A percentile compares a stretch with the other conserved stretches of the same genome.
Conservation (phyloP, 2,329 filamentous ascomycete genomes). For the Ophiocordyceps camponoti-floridani region DNA sequence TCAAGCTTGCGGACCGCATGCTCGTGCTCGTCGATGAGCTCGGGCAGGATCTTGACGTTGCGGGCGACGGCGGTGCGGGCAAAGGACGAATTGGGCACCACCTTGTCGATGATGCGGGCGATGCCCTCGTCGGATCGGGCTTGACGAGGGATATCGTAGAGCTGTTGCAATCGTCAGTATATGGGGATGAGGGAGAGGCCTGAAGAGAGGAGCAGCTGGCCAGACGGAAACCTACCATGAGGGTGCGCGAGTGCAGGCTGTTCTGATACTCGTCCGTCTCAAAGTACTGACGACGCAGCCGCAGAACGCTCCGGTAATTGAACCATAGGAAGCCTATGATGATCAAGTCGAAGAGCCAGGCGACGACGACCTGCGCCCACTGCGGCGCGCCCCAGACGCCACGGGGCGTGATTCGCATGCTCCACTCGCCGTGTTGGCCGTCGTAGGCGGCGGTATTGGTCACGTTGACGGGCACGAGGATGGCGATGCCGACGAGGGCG, state of each 20-base stretch:
- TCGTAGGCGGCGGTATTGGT: constrained; percentile 17
- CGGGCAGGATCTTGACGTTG: constrained; percentile 80
- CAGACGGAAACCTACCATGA: constrained; percentile 31
- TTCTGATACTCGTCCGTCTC: constrained; percentile 74
- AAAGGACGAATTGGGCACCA: constrained; percentile 61
- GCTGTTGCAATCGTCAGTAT: constrained; percentile 20
- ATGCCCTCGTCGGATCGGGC: constrained; percentile 73
- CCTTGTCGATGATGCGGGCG: constrained; percentile 60
- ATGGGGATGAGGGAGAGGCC: neutral
- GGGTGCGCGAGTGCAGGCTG: constrained; percentile 60
- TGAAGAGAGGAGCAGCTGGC: too few relatives aligned
- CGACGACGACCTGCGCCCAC: constrained; percentile 41
- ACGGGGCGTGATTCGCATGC: constrained; percentile 40
- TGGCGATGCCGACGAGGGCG: constrained; percentile 51
- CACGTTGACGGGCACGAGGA: constrained; percentile 71
- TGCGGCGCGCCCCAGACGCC: constrained; percentile 32
- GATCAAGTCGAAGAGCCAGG: constrained; percentile 53
- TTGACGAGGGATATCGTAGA: constrained; percentile 71
- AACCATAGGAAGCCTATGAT: constrained; percentile 73
- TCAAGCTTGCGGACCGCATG: constrained; percentile 69
- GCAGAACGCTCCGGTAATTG: constrained; percentile 63
- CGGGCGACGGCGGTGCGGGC: constrained; percentile 70
- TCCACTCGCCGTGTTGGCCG: constrained; percentile 19
- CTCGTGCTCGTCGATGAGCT: constrained; percentile 71
- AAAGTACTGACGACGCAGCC: constrained; percentile 62